phyloP scores from a whole-genome alignment of 805 yeast species.

The Metschnikowia aberdeeniae region DNA sequence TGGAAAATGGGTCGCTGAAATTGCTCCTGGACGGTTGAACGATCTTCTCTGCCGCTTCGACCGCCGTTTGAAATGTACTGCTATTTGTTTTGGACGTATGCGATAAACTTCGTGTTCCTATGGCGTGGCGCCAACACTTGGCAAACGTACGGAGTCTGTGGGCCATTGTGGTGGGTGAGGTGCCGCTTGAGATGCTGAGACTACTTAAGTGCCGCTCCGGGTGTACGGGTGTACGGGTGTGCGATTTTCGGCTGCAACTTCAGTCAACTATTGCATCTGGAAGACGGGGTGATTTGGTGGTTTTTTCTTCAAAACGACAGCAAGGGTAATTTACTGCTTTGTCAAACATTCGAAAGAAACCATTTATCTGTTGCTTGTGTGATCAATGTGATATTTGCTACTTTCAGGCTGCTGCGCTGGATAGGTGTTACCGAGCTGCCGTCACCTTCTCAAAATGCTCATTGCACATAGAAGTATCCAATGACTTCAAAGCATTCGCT shows the following conservation, averaged over 20 bases:
- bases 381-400: no score
- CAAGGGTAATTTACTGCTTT: no score
- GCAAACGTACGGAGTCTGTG: slow-evolving; percentile 2
- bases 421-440: no score
- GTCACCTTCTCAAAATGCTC: no score
- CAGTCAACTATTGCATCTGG: not conserved
- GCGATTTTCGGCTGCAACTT: slow-evolving; percentile 4
- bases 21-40: slow-evolving; percentile 48
- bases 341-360: no score
- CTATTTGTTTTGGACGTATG: not conserved
- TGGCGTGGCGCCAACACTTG: not conserved
- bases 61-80: slow-evolving; percentile 46
- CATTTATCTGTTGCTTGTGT: no score
- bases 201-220: not conserved
- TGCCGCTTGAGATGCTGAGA: slow-evolving; percentile 2
- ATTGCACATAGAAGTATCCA: no score
- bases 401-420: no score
- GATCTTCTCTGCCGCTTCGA: slow-evolving; percentile 67
- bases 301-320: no score
- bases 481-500: no score
- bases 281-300: no score
- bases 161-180: not conserved
- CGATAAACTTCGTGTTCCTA: not conserved
- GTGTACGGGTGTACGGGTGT: slow-evolving; percentile 6
- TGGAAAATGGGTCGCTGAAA: slow-evolving; percentile 78